A percentile compares a stretch with the other conserved stretches of the same genome.
Evolutionary conservation across 2,329 filamentous ascomycete genomes (phyloP).

Genomic region (Epichloe hybrida): DNA sequence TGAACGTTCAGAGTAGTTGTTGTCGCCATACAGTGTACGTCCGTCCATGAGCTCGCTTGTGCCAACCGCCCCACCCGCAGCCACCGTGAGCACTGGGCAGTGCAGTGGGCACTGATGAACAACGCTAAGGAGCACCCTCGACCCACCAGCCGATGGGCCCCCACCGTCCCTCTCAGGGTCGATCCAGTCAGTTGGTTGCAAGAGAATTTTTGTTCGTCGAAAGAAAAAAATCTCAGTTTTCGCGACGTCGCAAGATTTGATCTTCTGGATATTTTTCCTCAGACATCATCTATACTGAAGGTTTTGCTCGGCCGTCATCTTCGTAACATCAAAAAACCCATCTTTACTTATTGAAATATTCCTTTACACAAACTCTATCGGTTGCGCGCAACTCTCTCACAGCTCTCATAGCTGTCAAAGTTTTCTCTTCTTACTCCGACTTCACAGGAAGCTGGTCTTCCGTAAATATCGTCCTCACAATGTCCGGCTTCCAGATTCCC

Average conservation of each 20-base stretch:
- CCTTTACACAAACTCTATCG: too few species aligned
- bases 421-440: too few species aligned
- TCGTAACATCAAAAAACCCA: too few species aligned
- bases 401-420: too few species aligned
- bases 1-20: conserved; percentile 7
- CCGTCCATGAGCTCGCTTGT: too few species aligned
- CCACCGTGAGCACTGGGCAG: not conserved
- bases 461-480: conserved; percentile 6
- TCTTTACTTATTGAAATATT: too few species aligned
- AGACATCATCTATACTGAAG: not conserved
- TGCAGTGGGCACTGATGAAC: too few species aligned
- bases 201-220: not conserved
- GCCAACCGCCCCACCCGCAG: too few species aligned
- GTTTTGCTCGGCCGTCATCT: not conserved
- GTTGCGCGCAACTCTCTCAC: not conserved
- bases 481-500: conserved; percentile 31
- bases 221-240: not conserved
- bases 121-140: not conserved
- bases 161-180: not conserved
- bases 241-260: not conserved
- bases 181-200: not conserved
- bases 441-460: not conserved
- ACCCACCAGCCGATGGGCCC: not conserved
- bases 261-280: not conserved
- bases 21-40: too few species aligned